Base-by-base conservation (phyloP, 257 asterid species). In the Euphrasia confusa region DNA sequence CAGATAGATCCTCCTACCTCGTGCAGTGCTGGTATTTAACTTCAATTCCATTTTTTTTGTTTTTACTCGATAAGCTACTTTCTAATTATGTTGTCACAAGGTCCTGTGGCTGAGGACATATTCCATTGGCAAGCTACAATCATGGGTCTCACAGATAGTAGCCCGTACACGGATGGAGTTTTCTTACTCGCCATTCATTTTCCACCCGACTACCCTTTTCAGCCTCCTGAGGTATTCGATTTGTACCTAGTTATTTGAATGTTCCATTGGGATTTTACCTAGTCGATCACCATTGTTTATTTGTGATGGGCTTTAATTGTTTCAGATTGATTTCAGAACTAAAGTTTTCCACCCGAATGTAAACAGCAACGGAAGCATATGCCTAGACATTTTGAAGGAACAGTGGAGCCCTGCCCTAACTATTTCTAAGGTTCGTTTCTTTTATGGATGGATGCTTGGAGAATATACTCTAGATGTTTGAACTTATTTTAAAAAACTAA, bases 341-440 rank as follows among this genome's bases (percentile, higher is more conserved):
- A 89, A 86, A 67, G 97, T 89, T 67, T 89, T 86, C 81, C 97
- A 90, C 82, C 95, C 95, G 40, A 86, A 86, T 68, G 84, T 86
- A 3, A 86, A 86, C 70, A 89, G 97, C 84, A 86, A 89, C 15
- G 97, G 96, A 7, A 90, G 96, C 85, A 90, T 90, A 69, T 90
- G 97, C 75, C 96, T 90, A 10, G 96, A 90, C 85, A 90, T 90
- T 63, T 79, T 90, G 83, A 84, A 90, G 84, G 96, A 90, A 77
- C 97, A 90, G 77, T 90, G 97, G 97, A 90, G 97, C 79, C 97
- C 97, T 71, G 96, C 97, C 66, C 83, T 90, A 28, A 87, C 96
- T 40, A 87, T 90, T 68, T 90, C 97, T 57, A 90, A 90, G 97
- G 96, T 89, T 60, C 39, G 58, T 24, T 28, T 47, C 39, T 33